A percentile compares a stretch with the other conserved stretches of the same genome.
These are phyloP conservation scores for Parietichytrium sp. DNA, from an alignment of 108 stramenopile species.

Conservation along the genomic window DNA sequence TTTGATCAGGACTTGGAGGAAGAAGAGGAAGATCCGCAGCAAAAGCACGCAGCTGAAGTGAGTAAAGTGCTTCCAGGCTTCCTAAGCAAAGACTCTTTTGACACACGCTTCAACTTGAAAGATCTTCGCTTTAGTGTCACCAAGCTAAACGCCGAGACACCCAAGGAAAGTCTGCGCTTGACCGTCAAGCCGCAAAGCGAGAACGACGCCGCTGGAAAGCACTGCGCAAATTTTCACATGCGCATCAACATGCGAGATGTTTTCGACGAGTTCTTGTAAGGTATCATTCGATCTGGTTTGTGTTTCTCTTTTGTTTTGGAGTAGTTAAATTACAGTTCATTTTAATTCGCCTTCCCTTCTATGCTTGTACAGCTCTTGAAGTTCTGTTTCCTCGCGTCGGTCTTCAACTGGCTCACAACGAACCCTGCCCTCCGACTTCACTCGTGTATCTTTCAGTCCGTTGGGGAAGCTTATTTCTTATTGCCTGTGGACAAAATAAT, in stretches of 20 bases:
- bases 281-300: neutral
- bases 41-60: neutral
- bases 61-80: neutral
- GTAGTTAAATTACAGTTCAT: too few species aligned
- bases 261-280: neutral
- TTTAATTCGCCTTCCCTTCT: too few species aligned
- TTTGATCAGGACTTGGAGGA: neutral
- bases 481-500: too few species aligned
- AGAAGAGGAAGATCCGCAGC: neutral
- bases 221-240: neutral
- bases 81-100: neutral
- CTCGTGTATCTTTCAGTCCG: too few species aligned
- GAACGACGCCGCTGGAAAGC: neutral
- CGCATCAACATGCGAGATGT: constrained; percentile 25
- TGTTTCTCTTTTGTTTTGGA: too few species aligned
- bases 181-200: neutral
- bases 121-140: neutral
- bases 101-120: neutral
- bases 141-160: neutral
- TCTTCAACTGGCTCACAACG: too few species aligned
- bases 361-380: too few species aligned
- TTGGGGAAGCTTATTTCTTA: too few species aligned
- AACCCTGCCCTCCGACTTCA: too few species aligned
- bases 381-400: too few species aligned
- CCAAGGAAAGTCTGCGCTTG: neutral